Conservation (phyloP, 208 protist species). For the Wallacemonas rigidus region DNA sequence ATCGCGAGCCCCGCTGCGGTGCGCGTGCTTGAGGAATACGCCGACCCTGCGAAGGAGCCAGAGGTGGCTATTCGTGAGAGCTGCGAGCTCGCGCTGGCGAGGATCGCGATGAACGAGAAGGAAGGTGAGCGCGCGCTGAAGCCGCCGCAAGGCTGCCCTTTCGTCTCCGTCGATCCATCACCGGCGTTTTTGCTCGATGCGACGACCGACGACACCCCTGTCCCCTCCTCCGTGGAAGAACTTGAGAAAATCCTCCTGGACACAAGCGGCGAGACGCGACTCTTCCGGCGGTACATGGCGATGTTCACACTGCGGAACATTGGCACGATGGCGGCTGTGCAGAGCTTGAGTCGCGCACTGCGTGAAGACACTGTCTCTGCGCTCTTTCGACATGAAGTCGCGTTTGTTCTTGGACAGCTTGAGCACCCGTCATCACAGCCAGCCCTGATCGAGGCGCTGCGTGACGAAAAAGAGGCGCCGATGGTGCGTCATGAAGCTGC, state of each 20-base stretch:
- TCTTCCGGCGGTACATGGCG: constrained; percentile 96
- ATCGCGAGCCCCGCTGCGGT: constrained; percentile 50
- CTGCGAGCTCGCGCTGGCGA: constrained; percentile 90
- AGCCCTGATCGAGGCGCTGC: constrained; percentile 67
- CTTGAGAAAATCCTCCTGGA: constrained; percentile 70
- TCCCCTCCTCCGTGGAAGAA: constrained; percentile 51
- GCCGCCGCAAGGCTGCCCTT: constrained; percentile 57
- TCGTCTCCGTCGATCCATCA: constrained; percentile 93
- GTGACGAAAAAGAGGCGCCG: constrained; percentile 85
- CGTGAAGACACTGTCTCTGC: constrained; percentile 79
- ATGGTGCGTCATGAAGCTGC: constrained; percentile 98
- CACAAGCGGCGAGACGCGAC: constrained; percentile 52
- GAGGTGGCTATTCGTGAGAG: constrained; percentile 91
- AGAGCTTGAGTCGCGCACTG: constrained; percentile 87
- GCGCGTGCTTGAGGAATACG: constrained; percentile 55
- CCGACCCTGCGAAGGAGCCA: constrained; percentile 50
- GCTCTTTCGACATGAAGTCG: constrained; percentile 98
- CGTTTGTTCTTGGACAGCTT: constrained; percentile 97
- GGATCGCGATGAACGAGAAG: constrained; percentile 65
- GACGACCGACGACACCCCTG: constrained; percentile 12
- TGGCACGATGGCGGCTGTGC: constrained; percentile 60
- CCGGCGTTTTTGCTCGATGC: constrained; percentile 55
- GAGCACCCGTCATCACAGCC: constrained; percentile 78
- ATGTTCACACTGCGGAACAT: constrained; percentile 96
- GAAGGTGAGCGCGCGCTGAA: constrained; percentile 55